Percentiles rank a stretch among this genome's conserved stretches.
Conservation (phyloP, 192 early-diverging fungal species). For the Paraglomus occultum region DNA sequence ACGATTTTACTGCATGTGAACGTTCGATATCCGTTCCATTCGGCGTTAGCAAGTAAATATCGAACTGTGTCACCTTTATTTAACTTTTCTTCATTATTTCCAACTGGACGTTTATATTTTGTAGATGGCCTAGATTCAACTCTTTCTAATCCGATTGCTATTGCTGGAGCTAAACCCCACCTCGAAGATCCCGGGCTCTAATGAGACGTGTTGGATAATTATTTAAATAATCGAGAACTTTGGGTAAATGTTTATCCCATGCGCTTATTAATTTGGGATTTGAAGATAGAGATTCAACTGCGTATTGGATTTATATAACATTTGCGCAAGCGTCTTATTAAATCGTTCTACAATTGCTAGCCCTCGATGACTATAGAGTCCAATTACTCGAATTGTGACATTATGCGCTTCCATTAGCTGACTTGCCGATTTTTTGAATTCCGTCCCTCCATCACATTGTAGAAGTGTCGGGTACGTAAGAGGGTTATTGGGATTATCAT, state of each 20-base stretch:
- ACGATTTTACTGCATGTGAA: no score
- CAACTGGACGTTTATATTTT: no score
- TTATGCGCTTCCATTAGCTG: neutral
- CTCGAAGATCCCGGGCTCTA: no score
- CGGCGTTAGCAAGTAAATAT: no score
- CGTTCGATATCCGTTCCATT: no score
- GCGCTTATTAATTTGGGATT: conserved; percentile 2
- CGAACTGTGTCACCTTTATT: no score
- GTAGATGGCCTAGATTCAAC: no score
- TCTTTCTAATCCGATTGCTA: no score
- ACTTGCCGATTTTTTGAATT: conserved; percentile 18
- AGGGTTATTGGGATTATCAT: neutral
- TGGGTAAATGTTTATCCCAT: conserved; percentile 1
- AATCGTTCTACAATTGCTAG: neutral
- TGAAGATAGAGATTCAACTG: neutral
- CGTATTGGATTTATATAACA: conserved; percentile 5
- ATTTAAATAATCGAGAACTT: no score
- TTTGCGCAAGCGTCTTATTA: neutral
- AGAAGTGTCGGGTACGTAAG: neutral
- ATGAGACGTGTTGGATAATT: no score
- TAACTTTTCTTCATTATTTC: no score
- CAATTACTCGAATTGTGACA: neutral
- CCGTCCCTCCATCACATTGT: neutral
- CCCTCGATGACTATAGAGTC: neutral
- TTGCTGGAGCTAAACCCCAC: no score